These are phyloP conservation scores for Camelina sativa DNA, from an alignment of 345 rosid genomes.

Conservation along the genomic window DNA sequence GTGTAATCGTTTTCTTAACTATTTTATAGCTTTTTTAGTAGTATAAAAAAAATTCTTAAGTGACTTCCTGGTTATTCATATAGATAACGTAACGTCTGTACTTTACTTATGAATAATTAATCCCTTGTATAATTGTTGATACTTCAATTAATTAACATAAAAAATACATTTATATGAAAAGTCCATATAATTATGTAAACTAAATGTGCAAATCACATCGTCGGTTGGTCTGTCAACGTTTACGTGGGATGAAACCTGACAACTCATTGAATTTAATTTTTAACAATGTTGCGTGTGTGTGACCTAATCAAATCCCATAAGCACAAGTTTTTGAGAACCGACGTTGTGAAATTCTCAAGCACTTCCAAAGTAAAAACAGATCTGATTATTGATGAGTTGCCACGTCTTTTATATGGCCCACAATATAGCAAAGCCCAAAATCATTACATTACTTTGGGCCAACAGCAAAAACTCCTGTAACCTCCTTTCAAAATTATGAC, in stretches of 20 bases:
- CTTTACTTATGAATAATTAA: not conserved
- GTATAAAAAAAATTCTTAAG: not conserved
- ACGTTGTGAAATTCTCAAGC: no score
- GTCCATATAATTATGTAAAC: slow-evolving; percentile 9
- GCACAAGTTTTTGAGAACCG: no score
- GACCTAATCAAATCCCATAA: slow-evolving; percentile 22
- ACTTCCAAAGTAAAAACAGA: no score
- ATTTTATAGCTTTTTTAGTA: not conserved
- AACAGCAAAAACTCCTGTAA: not conserved
- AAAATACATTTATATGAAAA: not conserved
- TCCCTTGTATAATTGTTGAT: not conserved
- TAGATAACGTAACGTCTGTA: slow-evolving; percentile 34
- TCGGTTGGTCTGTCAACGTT: slow-evolving; percentile 42
- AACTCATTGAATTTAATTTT: slow-evolving; percentile 11
- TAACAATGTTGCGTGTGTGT: slow-evolving; percentile 34
- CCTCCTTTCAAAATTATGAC: not conserved
- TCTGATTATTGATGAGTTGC: not conserved
- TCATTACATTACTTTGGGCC: not conserved
- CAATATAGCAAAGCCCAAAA: not conserved
- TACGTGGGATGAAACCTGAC: slow-evolving; percentile 45
- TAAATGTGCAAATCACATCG: slow-evolving; percentile 31
- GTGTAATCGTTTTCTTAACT: not conserved
- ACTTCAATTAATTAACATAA: not conserved
- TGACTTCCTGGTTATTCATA: not conserved
- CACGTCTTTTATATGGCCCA: not conserved